A percentile compares a stretch with the other conserved stretches of the same genome.
phyloP scores from a whole-genome alignment of 225 moss, liverwort and hornwort genomes.

The Lunularia cruciata region DNA sequence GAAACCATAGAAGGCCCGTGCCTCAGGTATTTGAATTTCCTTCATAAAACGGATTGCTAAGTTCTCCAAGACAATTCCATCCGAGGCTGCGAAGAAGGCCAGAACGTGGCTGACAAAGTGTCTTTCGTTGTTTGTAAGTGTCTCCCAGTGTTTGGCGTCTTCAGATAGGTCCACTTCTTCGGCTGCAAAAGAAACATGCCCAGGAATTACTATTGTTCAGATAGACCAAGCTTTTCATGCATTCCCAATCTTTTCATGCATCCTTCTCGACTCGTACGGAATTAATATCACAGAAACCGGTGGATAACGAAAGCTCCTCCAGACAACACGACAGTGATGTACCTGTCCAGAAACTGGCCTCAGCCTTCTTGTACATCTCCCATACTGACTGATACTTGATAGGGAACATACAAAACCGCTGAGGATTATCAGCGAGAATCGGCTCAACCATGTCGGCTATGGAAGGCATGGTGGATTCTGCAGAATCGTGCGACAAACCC shows the following conservation, averaged over 20 bases:
- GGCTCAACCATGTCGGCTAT: constrained; percentile 39
- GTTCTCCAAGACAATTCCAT: constrained; percentile 90
- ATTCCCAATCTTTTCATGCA: not conserved
- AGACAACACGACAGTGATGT: not conserved
- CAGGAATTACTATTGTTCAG: not conserved
- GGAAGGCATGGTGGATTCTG: constrained; percentile 32
- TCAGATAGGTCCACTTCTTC: constrained; percentile 85
- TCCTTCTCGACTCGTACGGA: not conserved
- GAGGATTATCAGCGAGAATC: constrained; percentile 41
- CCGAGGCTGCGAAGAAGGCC: constrained; percentile 90
- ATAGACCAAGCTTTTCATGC: not conserved
- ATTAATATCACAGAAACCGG: not conserved
- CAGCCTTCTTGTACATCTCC: constrained; percentile 66
- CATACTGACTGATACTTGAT: constrained; percentile 52
- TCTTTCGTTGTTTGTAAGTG: constrained; percentile 55
- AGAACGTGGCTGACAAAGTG: constrained; percentile 89
- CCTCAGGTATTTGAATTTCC: constrained; percentile 89
- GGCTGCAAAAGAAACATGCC: constrained; percentile 39
- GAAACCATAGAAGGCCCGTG: constrained; percentile 86
- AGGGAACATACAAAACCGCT: constrained; percentile 53
- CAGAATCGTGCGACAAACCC: not conserved
- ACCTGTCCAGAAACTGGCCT: constrained; percentile 57
- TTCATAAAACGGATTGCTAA: constrained; percentile 86
- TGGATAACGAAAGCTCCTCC: not conserved
- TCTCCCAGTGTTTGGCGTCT: constrained; percentile 83